Evolutionary conservation across 75 land plant genomes (phyloP), one percentile per base, ranked within the genome.

Genomic region (Azolla pinnata): DNA sequence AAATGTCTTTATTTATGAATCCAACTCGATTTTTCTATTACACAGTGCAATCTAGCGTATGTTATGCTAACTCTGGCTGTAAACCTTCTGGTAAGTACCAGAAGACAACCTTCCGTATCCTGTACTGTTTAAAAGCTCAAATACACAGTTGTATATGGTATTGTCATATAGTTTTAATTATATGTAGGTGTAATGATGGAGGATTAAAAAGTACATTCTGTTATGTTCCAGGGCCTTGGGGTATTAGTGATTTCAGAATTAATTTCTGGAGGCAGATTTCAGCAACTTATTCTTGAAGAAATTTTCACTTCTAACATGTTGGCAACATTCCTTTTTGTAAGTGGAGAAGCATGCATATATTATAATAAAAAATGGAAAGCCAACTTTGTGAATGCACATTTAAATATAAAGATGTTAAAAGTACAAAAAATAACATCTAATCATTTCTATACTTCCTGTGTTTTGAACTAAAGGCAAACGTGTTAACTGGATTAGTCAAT

Each of bases 31-130:
- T 48, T 20, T 12, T 48, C 12, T 21, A 44, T 34, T 24, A 29
- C 71, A 62, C 90, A 93, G 96, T 93, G 99, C 82, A 93, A 93
- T 61, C 35, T 86, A 74, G 85, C 85, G 23, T 93, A 93, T 69
- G 90, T 74, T 21, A 59, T 78, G 16, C 52, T 78, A 53, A 86
- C 86, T 29, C 46, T 89, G 58, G 96, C 99, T 7, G 63, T 72
- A 52, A 93, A 86, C 54, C 68, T 89, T 44, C 85, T 85, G 99
- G 99, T 86, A 75, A 31, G 33, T 55, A 29, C 33, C 3, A 23
- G 25, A 7, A 7, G 4, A 7, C 25, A n/a, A n/a, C n/a, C n/a
- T n/a, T n/a, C n/a, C n/a, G n/a, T n/a, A n/a, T n/a, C n/a, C n/a
- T n/a, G n/a, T n/a, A n/a, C n/a, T n/a, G n/a, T n/a, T n/a, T n/a